These are phyloP conservation scores for Epichloe aotearoae DNA, from an alignment of 2,329 filamentous ascomycete species.

Conservation along the genomic window DNA sequence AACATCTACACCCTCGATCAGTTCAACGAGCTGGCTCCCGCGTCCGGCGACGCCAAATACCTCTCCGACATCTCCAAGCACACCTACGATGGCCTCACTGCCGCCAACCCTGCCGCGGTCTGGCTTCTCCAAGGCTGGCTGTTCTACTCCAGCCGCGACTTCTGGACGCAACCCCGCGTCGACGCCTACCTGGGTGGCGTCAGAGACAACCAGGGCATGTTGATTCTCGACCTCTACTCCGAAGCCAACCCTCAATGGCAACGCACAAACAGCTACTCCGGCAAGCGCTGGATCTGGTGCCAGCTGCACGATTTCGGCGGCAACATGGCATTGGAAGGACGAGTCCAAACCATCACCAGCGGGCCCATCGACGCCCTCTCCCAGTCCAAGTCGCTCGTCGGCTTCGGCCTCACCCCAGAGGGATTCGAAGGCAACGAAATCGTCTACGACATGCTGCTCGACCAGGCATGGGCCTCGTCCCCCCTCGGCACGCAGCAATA, in stretches of 20 bases:
- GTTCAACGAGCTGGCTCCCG: slow-evolving; percentile 38
- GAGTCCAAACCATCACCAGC: slow-evolving; percentile 33
- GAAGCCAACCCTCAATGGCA: slow-evolving; percentile 37
- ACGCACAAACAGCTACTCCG: slow-evolving; percentile 33
- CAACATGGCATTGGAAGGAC: slow-evolving; percentile 36
- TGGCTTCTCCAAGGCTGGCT: slow-evolving; percentile 42
- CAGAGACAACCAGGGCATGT: slow-evolving; percentile 27
- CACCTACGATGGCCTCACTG: slow-evolving; percentile 34
- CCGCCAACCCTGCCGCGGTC: slow-evolving; percentile 31
- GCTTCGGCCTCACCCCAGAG: slow-evolving; percentile 35
- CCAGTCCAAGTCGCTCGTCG: slow-evolving; percentile 28
- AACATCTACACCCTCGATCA: slow-evolving; percentile 38
- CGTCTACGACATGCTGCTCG: slow-evolving; percentile 35
- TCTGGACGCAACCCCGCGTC: slow-evolving; percentile 31
- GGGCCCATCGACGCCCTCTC: slow-evolving; percentile 30
- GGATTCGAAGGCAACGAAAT: slow-evolving; percentile 40
- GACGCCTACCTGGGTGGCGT: slow-evolving; percentile 36
- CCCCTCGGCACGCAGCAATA: slow-evolving; percentile 31
- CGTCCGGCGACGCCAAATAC: slow-evolving; percentile 29
- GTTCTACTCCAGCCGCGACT: slow-evolving; percentile 29
- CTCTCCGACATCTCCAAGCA: slow-evolving; percentile 17
- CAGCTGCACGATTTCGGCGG: slow-evolving; percentile 37
- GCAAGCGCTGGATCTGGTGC: slow-evolving; percentile 42
- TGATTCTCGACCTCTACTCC: slow-evolving; percentile 37
- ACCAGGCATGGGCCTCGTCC: slow-evolving; percentile 33